Conservation (phyloP, 495 filamentous ascomycete species). For the Tuber microsphaerosporum region DNA sequence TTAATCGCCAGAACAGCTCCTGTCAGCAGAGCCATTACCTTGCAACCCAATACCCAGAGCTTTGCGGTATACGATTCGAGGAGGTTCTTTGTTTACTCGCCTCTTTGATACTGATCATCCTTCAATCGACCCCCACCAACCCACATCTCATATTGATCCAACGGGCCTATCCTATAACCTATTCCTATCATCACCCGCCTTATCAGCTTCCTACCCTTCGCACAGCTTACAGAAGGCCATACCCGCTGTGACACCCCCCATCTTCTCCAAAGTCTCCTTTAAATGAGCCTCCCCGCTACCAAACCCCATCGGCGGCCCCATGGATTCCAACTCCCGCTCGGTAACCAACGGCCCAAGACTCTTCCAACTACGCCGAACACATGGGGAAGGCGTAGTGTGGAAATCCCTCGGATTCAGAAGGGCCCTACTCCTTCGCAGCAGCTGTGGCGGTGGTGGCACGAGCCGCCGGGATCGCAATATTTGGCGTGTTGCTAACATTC, state of each 20-base stretch:
- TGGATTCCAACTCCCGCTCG: neutral
- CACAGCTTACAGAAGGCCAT: neutral
- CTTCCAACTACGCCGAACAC: neutral
- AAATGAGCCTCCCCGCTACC: neutral
- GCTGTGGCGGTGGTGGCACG: neutral
- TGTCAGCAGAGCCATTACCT: constrained; percentile 10
- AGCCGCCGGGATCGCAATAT: neutral
- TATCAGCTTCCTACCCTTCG: constrained; percentile 11
- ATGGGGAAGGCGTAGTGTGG: neutral
- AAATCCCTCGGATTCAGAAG: neutral
- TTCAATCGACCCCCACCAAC: constrained; percentile 63
- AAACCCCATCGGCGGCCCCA: neutral
- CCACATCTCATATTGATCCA: constrained; percentile 78
- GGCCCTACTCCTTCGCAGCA: neutral
- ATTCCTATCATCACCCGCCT: neutral
- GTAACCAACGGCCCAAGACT: neutral
- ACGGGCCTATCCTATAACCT: constrained; percentile 52
- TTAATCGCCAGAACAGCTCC: neutral
- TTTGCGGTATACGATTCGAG: neutral
- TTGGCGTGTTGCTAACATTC: neutral
- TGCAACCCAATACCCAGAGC: neutral
- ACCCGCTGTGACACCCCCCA: neutral
- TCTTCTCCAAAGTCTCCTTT: neutral
- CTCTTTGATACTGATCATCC: constrained; percentile 86
- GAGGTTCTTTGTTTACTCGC: constrained; percentile 45